Evolutionary conservation across 768 basidiomycete genomes (phyloP), one percentile per base, ranked within the genome.

Genomic region (Dioszegia crocea): DNA sequence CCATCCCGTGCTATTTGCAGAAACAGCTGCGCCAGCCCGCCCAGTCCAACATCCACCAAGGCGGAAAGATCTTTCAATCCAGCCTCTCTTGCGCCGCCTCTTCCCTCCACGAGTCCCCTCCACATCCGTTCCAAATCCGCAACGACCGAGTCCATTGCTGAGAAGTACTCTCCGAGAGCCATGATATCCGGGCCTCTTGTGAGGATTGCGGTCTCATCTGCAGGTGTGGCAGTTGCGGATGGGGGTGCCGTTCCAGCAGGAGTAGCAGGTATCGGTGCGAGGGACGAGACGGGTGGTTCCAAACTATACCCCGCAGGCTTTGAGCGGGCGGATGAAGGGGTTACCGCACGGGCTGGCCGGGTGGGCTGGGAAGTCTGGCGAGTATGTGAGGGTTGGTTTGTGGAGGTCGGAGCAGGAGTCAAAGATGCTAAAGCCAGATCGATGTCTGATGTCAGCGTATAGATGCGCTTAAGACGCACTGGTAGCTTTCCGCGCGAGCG

Each of bases 111-210:
- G 27, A 63, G 41, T 30, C 73, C 63, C 55, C 67, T 67, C 60
- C 62, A 62, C 65, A 76, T 67, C 46, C 71, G 50, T 48, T 76
- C 75, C 17, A 76, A 56, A 65, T 76, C 75, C 14, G 54, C 58
- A 1, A 66, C 56, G 1, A 74, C 64, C 5, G 65, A 51, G 54
- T 73, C 71, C 21, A 76, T 40, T 12, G 75, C 73, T 3, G 40
- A 50, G 33, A 70, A 74, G 47, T 70, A 76, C 24, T 74, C 75
- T 11, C 59, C 57, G 5, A 76, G 57, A 24, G 65, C 57, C 59
- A 73, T 71, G 41, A 74, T 73, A 48, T 70, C 66, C 38, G 74
- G 73, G 39, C 73, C 75, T 17, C 70, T 47, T 2, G 65, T 70
- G 24, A 72, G 40, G 0, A 74, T 59, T 2, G 73, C 71, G 9